phyloP scores from a whole-genome alignment of 164 flowering plant genomes.

The Buxus sempervirens region DNA sequence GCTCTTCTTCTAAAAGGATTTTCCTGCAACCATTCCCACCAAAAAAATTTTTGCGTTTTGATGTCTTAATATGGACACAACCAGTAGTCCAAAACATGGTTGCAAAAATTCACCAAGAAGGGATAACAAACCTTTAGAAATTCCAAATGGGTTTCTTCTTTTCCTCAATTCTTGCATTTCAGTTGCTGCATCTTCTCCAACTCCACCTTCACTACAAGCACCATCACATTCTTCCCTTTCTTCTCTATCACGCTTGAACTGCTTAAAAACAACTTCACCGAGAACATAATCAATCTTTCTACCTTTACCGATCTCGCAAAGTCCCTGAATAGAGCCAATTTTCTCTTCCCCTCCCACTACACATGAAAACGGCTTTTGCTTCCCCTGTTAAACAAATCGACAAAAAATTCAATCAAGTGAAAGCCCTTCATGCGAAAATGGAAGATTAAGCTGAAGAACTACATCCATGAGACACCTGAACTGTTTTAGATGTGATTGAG shows the following conservation, averaged over 20 bases:
- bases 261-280: slow-evolving; percentile 37
- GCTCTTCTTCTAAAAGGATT: too few relatives aligned
- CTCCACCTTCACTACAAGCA: slow-evolving; percentile 17
- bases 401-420: too few relatives aligned
- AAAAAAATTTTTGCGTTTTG: too few relatives aligned
- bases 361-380: slow-evolving; percentile 37
- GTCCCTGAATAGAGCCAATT: slow-evolving; percentile 13
- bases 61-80: neutral
- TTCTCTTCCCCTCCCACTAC: slow-evolving; percentile 15
- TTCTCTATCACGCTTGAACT: slow-evolving; percentile 34
- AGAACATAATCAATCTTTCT: slow-evolving; percentile 15
- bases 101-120: neutral
- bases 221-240: slow-evolving; percentile 13
- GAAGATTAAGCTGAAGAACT: neutral
- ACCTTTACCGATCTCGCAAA: slow-evolving; percentile 11
- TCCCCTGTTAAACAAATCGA: slow-evolving; percentile 37
- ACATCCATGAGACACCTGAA: slow-evolving; percentile 33
- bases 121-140: slow-evolving; percentile 20
- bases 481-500: slow-evolving; percentile 24
- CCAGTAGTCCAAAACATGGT: neutral
- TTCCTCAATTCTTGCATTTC: slow-evolving; percentile 33
- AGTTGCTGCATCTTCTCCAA: slow-evolving; percentile 3
- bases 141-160: slow-evolving; percentile 34
- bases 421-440: neutral
- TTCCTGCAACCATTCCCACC: too few relatives aligned